phyloP scores from a whole-genome alignment of 805 yeast species.

The Yamadazyma sp. region DNA sequence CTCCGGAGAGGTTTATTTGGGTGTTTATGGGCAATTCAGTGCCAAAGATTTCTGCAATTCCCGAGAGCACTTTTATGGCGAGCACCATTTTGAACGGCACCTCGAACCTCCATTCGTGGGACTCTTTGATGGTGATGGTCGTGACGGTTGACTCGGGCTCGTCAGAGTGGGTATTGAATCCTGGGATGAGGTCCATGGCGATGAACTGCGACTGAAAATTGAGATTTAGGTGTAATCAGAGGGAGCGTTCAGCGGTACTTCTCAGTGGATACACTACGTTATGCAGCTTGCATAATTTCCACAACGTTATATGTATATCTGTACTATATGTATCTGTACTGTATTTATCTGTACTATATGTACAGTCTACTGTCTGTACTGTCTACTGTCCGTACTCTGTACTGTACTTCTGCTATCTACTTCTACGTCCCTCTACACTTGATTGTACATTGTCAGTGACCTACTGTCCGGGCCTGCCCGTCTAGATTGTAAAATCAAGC shows the following conservation, averaged over 20 bases:
- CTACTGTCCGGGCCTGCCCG: neutral
- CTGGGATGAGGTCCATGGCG: slow-evolving; percentile 15
- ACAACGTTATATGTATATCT: too few relatives aligned
- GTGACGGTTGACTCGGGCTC: slow-evolving; percentile 10
- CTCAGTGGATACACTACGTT: too few relatives aligned
- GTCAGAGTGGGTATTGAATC: slow-evolving; percentile 11
- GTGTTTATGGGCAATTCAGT: slow-evolving; percentile 80
- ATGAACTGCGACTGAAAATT: neutral
- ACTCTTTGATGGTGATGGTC: slow-evolving; percentile 29
- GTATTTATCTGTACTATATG: too few relatives aligned
- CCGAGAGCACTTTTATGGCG: slow-evolving; percentile 53
- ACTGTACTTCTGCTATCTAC: too few relatives aligned
- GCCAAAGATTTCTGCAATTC: slow-evolving; percentile 89
- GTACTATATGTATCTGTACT: too few relatives aligned
- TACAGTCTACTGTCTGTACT: too few relatives aligned
- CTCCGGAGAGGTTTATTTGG: slow-evolving; percentile 43
- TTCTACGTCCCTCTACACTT: too few relatives aligned
- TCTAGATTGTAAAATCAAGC: slow-evolving; percentile 22
- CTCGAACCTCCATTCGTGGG: slow-evolving; percentile 79
- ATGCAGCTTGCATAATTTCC: too few relatives aligned
- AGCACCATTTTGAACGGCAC: slow-evolving; percentile 52
- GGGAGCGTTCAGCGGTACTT: neutral
- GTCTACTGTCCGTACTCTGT: too few relatives aligned
- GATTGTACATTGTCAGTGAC: neutral
- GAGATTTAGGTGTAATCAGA: too few relatives aligned